A percentile compares a stretch with the other conserved stretches of the same genome.
phyloP scores from a whole-genome alignment of 345 rosid genomes.

The Durio zibethinus region DNA sequence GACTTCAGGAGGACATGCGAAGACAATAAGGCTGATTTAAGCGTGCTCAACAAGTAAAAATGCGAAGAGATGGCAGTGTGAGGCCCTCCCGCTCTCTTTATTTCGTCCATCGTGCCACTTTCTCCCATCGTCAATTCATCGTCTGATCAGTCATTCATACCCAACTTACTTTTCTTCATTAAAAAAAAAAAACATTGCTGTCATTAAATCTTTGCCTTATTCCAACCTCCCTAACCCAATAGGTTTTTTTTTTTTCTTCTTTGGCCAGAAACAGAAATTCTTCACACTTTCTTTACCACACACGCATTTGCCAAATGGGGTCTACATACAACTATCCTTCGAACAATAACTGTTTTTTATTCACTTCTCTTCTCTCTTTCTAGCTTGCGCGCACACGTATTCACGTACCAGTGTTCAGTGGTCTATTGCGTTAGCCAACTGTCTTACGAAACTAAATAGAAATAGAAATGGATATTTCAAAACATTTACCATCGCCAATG shows the following conservation, averaged over 20 bases:
- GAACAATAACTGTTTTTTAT: too few species aligned
- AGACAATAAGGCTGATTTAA: neutral
- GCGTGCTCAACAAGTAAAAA: neutral
- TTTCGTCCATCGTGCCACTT: neutral
- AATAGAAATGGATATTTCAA: neutral
- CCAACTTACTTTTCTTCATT: neutral
- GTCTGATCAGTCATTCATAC: neutral
- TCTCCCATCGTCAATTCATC: neutral
- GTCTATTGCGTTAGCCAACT: too few species aligned
- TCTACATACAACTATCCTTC: neutral
- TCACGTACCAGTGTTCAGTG: too few species aligned
- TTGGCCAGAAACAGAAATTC: neutral
- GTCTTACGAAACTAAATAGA: neutral
- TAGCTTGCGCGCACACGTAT: too few species aligned
- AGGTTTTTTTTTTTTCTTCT: too few species aligned
- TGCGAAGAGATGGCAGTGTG: neutral
- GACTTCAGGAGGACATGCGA: neutral
- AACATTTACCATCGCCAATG: too few species aligned
- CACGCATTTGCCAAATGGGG: neutral
- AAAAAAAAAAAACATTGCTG: too few species aligned
- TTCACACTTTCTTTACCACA: neutral
- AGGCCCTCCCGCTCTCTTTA: neutral
- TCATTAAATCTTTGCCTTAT: neutral
- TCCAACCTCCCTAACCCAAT: neutral
- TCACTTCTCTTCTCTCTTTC: too few species aligned